A percentile compares a stretch with the other conserved stretches of the same genome.
phyloP scores from a whole-genome alignment of 306 rosid genomes.

The Heteromeles arbutifolia region DNA sequence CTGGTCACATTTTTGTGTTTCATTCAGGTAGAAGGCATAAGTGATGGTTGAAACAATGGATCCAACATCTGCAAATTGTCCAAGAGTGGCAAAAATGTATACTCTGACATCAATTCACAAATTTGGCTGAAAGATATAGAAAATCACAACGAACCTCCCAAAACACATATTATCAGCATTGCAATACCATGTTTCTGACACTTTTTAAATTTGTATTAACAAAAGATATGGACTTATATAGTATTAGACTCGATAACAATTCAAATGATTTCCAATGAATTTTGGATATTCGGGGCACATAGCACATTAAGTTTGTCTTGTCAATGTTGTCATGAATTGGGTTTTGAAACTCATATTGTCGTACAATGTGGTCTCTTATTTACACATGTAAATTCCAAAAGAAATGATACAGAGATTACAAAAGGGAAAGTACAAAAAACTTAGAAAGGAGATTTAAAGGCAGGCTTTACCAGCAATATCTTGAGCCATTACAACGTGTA shows the following conservation, averaged over 20 bases:
- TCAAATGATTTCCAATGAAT: neutral
- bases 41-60: conserved; percentile 60
- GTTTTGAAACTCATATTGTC: neutral
- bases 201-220: neutral
- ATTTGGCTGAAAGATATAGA: neutral
- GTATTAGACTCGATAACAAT: neutral
- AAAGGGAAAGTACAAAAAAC: neutral
- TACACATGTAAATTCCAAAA: neutral
- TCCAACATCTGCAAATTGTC: conserved; percentile 58
- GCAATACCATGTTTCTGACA: neutral
- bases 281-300: neutral
- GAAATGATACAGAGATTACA: neutral
- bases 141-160: neutral
- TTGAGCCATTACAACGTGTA: conserved; percentile 57
- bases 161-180: neutral
- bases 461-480: conserved; percentile 55
- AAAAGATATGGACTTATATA: neutral
- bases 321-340: neutral
- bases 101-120: neutral
- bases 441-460: neutral
- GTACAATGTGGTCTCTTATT: neutral
- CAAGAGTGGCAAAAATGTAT: neutral
- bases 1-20: conserved; percentile 38
- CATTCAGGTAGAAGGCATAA: conserved; percentile 66
- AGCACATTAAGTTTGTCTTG: neutral